Evolutionary conservation across 805 yeast species (phyloP), one percentile per base, ranked within the genome.

Genomic region (Ascoidea rubescens): DNA sequence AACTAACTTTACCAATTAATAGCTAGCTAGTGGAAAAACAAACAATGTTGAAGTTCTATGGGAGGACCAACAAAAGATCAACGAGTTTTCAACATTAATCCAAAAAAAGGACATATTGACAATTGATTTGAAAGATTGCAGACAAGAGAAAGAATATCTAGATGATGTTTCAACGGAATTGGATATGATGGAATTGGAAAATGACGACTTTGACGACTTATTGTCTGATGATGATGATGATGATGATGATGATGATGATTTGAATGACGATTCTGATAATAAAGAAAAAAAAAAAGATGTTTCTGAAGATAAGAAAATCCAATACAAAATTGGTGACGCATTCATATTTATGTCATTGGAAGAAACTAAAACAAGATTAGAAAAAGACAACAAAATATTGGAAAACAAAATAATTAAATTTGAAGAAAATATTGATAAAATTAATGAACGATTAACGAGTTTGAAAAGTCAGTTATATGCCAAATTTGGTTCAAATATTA

Each of bases 51-150:
- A 83, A 57, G 95, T 85, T 31, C 67, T 74, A 31, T 82, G 87
- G 84, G 87, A 78, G 53, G 98, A 91, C 64, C 99, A 91, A 69
- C 82, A 85, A 63, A 79, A 79, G 62, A 91, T 91, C 70, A 93
- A 91, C 67, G 80, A 80, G 64, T 91, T 93, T 63, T 87, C 96
- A 14, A 84, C 89, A 48, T 72, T 89, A 56, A 87, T 89, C 54
- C 72, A 81, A 57, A 79, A 82, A 55, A 81, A 83, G 58, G 88
- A 86, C 57, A 72, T 73, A 17, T 64, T 81, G 12, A 70, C 74
- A 37, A 74, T 67, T 17, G 73, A 73, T 50, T 69, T 85, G 43
- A 67, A 70, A 21, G 67, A 68, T 52, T 70, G 73, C 55, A 71
- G 74, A 58, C 76, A 78, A 55, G 96, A 88, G 60, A 87, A 88